Evolutionary conservation across 768 basidiomycete species (phyloP).

Genomic region (Strobilomyces echinocephalus): DNA sequence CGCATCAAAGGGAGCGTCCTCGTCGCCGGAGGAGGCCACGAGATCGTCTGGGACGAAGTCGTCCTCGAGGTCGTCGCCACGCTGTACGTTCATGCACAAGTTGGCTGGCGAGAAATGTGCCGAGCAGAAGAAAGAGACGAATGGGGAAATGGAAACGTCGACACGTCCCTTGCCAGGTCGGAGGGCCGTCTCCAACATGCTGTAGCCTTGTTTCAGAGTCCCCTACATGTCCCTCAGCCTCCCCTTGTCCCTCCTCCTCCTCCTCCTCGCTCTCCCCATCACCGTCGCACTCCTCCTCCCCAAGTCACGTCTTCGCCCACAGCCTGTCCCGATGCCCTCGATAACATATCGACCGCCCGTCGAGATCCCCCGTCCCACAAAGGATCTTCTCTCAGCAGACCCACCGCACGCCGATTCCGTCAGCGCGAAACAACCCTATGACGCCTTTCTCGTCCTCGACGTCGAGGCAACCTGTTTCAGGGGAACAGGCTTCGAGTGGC

Average conservation of each 20-base stretch:
- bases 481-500: conserved; percentile 69
- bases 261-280: conserved; percentile 6
- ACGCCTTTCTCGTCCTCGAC: conserved; percentile 83
- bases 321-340: conserved; percentile 15
- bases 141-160: background rate
- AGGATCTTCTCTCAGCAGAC: background rate
- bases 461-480: conserved; percentile 79
- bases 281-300: conserved; percentile 2
- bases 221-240: conserved; percentile 9
- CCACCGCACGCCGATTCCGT: conserved; percentile 11
- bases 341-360: conserved; percentile 8
- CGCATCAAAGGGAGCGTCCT: conserved; percentile 30
- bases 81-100: conserved; percentile 30
- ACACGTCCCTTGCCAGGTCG: background rate
- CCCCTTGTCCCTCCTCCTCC: background rate
- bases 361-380: conserved; percentile 2
- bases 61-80: conserved; percentile 80
- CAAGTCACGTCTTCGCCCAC: background rate
- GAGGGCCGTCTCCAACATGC: conserved; percentile 21
- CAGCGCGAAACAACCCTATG: conserved; percentile 47
- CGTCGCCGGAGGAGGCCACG: conserved; percentile 60
- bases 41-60: conserved; percentile 71
- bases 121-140: background rate
- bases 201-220: conserved; percentile 1
- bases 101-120: no score